Evolutionary conservation across 2,329 filamentous ascomycete genomes (phyloP).

Genomic region (Verticillium isaacii): DNA sequence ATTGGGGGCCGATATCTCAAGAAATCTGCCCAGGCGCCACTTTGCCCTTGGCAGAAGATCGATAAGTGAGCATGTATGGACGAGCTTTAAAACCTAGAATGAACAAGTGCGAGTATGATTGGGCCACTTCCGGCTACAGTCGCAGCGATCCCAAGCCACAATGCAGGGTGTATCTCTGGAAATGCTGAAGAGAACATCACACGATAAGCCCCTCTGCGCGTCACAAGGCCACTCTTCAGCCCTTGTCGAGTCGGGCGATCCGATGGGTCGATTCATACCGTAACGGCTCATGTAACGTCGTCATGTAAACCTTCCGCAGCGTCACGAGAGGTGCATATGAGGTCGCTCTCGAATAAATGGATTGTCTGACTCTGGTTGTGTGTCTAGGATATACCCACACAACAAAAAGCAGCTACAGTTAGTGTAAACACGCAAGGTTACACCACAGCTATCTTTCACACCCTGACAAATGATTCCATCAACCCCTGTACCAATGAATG

Average conservation of each 20-base stretch:
- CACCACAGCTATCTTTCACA: neutral
- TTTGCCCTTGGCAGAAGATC: neutral
- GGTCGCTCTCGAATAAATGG: neutral
- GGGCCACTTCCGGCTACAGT: neutral
- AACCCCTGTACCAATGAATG: neutral
- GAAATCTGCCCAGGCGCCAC: neutral
- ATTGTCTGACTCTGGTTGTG: neutral
- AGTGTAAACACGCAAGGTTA: neutral
- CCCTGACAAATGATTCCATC: neutral
- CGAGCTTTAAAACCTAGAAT: neutral
- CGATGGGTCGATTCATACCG: neutral
- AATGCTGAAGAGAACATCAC: neutral
- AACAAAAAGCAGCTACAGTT: neutral
- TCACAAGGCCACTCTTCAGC: neutral
- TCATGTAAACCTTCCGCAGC: neutral
- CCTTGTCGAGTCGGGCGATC: neutral
- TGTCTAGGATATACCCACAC: neutral
- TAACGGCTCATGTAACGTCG: neutral
- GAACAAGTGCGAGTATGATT: neutral
- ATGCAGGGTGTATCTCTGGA: neutral
- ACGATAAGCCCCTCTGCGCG: neutral
- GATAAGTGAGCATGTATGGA: neutral
- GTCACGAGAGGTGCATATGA: neutral
- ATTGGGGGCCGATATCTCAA: neutral
- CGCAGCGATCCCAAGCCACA: neutral